A percentile compares a stretch with the other conserved stretches of the same genome.
Evolutionary conservation across 352 stramenopile genomes (phyloP).

Genomic region (Phytopythium oedochilum): DNA sequence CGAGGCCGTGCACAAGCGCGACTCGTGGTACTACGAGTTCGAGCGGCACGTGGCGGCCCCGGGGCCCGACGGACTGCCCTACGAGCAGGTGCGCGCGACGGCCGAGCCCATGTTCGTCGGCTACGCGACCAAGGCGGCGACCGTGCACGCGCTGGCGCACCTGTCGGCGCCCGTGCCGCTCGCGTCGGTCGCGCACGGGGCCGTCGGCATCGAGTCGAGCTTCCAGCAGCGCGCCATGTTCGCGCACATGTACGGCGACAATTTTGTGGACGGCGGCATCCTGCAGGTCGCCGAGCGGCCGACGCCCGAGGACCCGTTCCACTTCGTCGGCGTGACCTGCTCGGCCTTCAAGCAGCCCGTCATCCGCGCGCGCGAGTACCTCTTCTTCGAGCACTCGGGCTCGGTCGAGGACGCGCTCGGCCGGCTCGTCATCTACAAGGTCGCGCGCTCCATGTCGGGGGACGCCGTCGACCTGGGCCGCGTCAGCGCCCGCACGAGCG

Average conservation of each 20-base stretch:
- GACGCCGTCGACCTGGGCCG: slow-evolving; percentile 6
- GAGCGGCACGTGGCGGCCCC: slow-evolving; percentile 18
- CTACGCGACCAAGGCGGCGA: slow-evolving; percentile 18
- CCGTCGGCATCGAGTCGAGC: slow-evolving; percentile 23
- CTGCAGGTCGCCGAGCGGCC: background rate
- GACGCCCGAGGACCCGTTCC: slow-evolving; percentile 5
- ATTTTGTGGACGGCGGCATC: slow-evolving; percentile 39
- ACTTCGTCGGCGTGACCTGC: background rate
- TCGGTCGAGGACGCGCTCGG: background rate
- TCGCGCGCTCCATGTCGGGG: slow-evolving; percentile 9
- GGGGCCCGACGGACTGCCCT: slow-evolving; percentile 11
- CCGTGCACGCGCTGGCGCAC: slow-evolving; percentile 28
- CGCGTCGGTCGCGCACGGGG: slow-evolving; percentile 28
- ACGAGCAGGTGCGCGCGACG: slow-evolving; percentile 24
- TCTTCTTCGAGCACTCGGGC: background rate
- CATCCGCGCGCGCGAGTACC: background rate
- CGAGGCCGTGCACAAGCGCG: slow-evolving; percentile 18
- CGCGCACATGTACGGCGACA: slow-evolving; percentile 39
- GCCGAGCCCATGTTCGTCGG: slow-evolving; percentile 15
- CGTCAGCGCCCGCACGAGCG: background rate
- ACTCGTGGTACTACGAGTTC: slow-evolving; percentile 43
- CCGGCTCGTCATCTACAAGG: background rate
- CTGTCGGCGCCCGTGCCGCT: slow-evolving; percentile 22
- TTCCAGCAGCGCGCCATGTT: slow-evolving; percentile 26
- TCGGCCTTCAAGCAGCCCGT: background rate